These are phyloP conservation scores for Wickerhamia fluorescens DNA, from an alignment of 805 yeast genomes.

Conservation along the genomic window DNA sequence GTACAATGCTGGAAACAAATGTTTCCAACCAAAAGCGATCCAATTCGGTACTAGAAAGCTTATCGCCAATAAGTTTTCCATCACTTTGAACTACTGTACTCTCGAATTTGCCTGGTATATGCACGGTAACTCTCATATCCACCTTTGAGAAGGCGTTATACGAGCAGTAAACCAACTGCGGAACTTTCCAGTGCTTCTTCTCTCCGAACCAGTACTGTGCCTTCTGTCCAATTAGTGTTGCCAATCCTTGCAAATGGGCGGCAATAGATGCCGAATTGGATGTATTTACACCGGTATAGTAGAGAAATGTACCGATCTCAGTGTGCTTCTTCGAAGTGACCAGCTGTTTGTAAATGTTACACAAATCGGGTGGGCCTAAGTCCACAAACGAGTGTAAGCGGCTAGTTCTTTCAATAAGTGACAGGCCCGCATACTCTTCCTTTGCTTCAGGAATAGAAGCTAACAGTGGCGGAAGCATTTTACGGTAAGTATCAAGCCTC, in stretches of 20 bases:
- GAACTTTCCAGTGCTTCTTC: conserved; percentile 59
- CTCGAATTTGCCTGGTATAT: conserved; percentile 68
- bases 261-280: conserved; percentile 74
- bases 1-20: conserved; percentile 61
- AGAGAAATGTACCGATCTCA: conserved; percentile 63
- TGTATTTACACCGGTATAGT: conserved; percentile 70
- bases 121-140: conserved; percentile 67
- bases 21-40: conserved; percentile 46
- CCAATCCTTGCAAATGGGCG: conserved; percentile 61
- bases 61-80: conserved; percentile 49
- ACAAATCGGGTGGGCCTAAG: conserved; percentile 67
- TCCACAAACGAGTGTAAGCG: conserved; percentile 54
- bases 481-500: too few species aligned
- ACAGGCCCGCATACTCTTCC: conserved; percentile 53
- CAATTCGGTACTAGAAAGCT: conserved; percentile 45
- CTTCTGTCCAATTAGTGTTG: conserved; percentile 52
- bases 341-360: conserved; percentile 40
- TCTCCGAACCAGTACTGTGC: conserved; percentile 79
- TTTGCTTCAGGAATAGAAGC: conserved; percentile 56
- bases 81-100: conserved; percentile 43
- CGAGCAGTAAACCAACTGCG: conserved; percentile 62
- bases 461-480: conserved; percentile 39
- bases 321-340: conserved; percentile 36
- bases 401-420: conserved; percentile 57
- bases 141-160: conserved; percentile 55